Evolutionary conservation across 139 green algal genomes (phyloP), one percentile per base, ranked within the genome.

Genomic region (Penium margaritaceum): DNA sequence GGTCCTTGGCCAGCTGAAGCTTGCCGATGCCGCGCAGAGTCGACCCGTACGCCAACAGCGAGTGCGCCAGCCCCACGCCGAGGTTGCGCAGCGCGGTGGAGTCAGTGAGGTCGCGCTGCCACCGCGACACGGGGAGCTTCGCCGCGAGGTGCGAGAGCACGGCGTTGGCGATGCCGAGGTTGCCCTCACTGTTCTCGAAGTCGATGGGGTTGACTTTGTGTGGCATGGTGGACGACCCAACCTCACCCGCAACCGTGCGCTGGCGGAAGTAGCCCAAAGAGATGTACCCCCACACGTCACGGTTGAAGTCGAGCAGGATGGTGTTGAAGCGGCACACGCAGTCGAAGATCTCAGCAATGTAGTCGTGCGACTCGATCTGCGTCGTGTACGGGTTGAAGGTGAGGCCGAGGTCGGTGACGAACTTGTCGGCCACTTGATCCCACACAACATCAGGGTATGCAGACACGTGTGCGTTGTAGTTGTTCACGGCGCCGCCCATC

Each of bases 201-300:
- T 98, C 94, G 58, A 98, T 99, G 41, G 95, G 94, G 83, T 98
- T 98, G 37, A 96, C 91, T 86, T 98, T 98, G 85, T 98, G 93
- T 0, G 93, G 93, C 93, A 98, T 98, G 24, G 93, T 98, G 58
- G 86, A 94, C 39, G 88, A 95, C 12, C 93, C 93, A 1, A 98
- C 66, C 78, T 80, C 81, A 2, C 81, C 81, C 15, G 72, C 77
- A 12, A 89, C 80, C 34, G 84, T 88, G n/a, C 51, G 51, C 65
- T 87, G 83, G 81, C 90, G 91, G 87, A 99, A 99, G 86, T 97
- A 99, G 37, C 91, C 92, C 57, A 97, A 77, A 24, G 85, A 92
- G 81, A 99, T 97, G 87, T 99, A 99, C 47, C 84, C 84, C 95
- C 95, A 99, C 35, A 97, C 58, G 72, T 98, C 95, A 2, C 93